Conservation (phyloP, 768 basidiomycete species). For the Hirschioporus abietinus region DNA sequence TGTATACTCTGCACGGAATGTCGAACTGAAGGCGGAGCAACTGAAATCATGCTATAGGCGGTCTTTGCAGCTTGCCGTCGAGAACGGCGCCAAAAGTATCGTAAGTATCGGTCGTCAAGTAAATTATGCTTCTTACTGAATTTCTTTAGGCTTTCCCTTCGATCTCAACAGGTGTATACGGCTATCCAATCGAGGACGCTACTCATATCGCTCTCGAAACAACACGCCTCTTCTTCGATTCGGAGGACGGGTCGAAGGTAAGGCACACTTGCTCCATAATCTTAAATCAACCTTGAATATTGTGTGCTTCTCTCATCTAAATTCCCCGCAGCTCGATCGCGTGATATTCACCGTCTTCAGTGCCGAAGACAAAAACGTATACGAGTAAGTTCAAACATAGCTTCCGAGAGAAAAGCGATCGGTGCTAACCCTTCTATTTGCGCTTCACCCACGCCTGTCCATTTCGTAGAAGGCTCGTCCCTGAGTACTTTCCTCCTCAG, state of each 20-base stretch:
- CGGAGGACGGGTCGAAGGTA: constrained; percentile 39
- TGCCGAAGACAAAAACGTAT: constrained; percentile 55
- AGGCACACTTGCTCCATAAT: constrained; percentile 9
- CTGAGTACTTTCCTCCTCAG: constrained; percentile 54
- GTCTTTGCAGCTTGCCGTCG: constrained; percentile 56
- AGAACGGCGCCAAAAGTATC: constrained; percentile 56
- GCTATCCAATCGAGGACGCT: constrained; percentile 71
- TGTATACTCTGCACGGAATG: constrained; percentile 41
- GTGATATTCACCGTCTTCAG: constrained; percentile 74
- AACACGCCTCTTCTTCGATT: constrained; percentile 53
- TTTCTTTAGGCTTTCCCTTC: constrained; percentile 65
- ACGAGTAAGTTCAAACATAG: constrained; percentile 44
- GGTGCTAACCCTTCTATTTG: background rate
- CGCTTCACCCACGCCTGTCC: background rate
- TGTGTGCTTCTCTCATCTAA: constrained; percentile 17
- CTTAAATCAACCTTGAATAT: background rate
- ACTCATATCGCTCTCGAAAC: constrained; percentile 63
- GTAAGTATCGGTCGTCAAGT: constrained; percentile 29
- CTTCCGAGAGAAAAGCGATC: background rate
- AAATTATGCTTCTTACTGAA: background rate
- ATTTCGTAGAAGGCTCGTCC: constrained; percentile 43
- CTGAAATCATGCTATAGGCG: constrained; percentile 65
- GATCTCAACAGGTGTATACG: constrained; percentile 75
- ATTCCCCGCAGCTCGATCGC: constrained; percentile 47
- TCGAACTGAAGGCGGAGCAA: constrained; percentile 42